Base-by-base conservation (phyloP, 495 filamentous ascomycete species). In the Lophiostoma macrostomum region DNA sequence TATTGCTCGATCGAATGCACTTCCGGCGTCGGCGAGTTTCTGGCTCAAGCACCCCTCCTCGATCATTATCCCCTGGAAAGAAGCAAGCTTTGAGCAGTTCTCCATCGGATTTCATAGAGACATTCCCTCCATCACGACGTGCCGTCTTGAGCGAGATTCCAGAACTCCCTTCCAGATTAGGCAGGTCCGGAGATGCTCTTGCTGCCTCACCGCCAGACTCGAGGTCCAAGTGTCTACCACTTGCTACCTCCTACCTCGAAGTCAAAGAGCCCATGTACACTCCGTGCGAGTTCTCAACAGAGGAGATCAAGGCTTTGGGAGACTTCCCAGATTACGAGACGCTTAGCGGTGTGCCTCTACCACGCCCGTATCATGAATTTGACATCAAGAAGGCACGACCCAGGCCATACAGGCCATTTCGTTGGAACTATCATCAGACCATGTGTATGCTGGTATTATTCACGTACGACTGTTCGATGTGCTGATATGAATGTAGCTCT, bases 391-490 rank as follows among this genome's bases (percentile, higher is more conserved):
- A 60, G 38, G 71, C 71, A 6, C 25, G 52, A 18, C 65, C 71
- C 22, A 66, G 71, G 42, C 71, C 71, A 23, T 74, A 71, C 56
- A 76, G 90, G 23, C 90, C 90, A 0, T 90, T 95, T 39, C 71
- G 90, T 65, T 95, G 90, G 90, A 69, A 75, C 0, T 95, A 96
- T 66, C 86, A 93, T 66, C 90, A 96, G 67, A 94, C 90, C 0
- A 96, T 96, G 90, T 88, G 90, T 94, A 80, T 53, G 83, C 76
- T 22, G 22, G n/a, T n/a, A 19, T 5, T 28, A 40, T 35, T 5
- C 16, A 10, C 8, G 39, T 6, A 6, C 25, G 24, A 27, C 16
- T 48, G 3, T 16, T 20, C 19, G 19, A 1, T 28, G 14, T 29
- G 29, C 64, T 69, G 41, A 69, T 50, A 37, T 18, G 18, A 2